Base-by-base conservation (phyloP, 1,139 yeast species). In the Candida neerlandica region DNA sequence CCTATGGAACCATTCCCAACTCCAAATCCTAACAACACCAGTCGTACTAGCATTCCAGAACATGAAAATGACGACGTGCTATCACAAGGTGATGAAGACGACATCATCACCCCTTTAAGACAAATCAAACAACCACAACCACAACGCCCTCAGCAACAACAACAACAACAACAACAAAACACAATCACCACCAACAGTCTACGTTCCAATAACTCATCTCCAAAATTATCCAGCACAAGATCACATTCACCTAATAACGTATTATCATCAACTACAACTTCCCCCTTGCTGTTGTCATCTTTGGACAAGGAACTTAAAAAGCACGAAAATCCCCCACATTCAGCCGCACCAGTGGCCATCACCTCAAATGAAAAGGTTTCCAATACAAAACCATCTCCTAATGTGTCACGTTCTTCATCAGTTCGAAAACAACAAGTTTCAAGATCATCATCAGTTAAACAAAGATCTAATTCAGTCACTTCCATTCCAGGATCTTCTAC, bases 71-170 rank as follows among this genome's bases (percentile, higher is more conserved):
- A 58, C 19, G 50, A 48, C 7, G 53, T 57, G 45, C 56, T 55
- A 49, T 54, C 56, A 11, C 56, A 54, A 27, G 54, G 54, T 32
- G 44, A 41, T 14, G 62, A 63, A 46, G 54, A 57, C 29, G 65
- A 61, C 44, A 34, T 44, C 16, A 62, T 62, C 18, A 56, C 66
- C 3, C 66, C 67, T 7, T 53, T 63, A 34, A 63, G 58, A 21
- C 51, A 50, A 33, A 45, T 54, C 23, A 54, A 50, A 23, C 55
- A 49, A 23, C 53, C 55, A 9, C 53, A 50, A 48, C 53, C 55
- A 11, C 53, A 45, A 21, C 51, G 41, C n/a, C 47, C 43, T n/a
- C 46, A 26, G 9, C 39, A 26, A 41, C 29, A 16, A 18, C 35
- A 34, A 21, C 23, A 7, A 7, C 39, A 26, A 41, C 29, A 16